phyloP scores from a whole-genome alignment of 1,284 basidiomycete genomes.

The Ustilago xerochloae region DNA sequence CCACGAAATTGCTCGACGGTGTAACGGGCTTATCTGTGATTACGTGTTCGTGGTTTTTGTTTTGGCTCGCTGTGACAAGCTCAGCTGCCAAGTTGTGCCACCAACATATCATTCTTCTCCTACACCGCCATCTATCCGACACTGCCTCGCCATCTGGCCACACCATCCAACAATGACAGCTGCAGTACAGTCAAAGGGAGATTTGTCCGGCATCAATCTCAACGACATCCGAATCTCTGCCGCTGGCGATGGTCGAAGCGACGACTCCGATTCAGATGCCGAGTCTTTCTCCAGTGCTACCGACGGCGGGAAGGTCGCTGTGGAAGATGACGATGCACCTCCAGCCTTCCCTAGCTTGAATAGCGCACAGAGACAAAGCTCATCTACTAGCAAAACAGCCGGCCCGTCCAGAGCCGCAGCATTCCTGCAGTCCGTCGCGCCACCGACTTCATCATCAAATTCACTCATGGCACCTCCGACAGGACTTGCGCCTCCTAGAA shows the following conservation, averaged over 20 bases:
- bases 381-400: constrained; percentile 41
- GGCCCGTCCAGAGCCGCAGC: constrained; percentile 7
- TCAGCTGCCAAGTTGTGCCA: constrained; percentile 24
- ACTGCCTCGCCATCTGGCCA: neutral
- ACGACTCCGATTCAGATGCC: constrained; percentile 15
- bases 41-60: constrained; percentile 12
- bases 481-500: constrained; percentile 39
- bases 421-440: constrained; percentile 28
- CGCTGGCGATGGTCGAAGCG: constrained; percentile 1
- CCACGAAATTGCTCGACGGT: constrained; percentile 5
- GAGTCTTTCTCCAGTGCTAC: constrained; percentile 28
- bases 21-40: constrained; percentile 13
- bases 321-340: constrained; percentile 75
- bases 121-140: neutral
- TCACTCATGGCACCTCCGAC: constrained; percentile 41
- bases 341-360: constrained; percentile 84
- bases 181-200: neutral
- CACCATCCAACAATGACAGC: neutral
- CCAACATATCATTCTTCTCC: neutral
- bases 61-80: neutral
- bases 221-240: constrained; percentile 25
- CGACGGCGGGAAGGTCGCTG: constrained; percentile 9
- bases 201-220: constrained; percentile 21
- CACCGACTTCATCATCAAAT: constrained; percentile 19
- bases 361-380: constrained; percentile 78